Percentiles rank a stretch among this genome's conserved stretches.
Conservation (phyloP, 1,284 basidiomycete species). For the Xanthoconium separans region DNA sequence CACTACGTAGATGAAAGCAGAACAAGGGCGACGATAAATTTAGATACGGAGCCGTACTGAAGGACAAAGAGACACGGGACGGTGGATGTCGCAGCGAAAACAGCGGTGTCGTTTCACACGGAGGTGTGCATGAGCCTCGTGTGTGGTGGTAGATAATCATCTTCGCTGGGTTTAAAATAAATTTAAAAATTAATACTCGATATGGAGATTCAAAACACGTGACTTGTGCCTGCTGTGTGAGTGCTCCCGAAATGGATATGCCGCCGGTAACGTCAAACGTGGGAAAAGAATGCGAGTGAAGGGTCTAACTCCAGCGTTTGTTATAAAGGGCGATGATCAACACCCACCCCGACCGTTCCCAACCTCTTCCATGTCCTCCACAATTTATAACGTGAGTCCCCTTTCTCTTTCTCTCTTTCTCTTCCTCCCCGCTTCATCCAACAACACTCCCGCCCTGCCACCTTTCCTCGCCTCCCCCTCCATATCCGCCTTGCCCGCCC, state of each 20-base stretch:
- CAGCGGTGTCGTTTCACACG: slow-evolving; percentile 1
- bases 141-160: slow-evolving; percentile 18
- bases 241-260: slow-evolving; percentile 29
- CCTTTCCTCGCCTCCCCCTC: background rate
- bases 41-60: slow-evolving; percentile 10
- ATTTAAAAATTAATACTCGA: slow-evolving; percentile 20
- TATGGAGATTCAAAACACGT: slow-evolving; percentile 25
- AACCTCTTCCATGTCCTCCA: slow-evolving; percentile 43
- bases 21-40: background rate
- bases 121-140: slow-evolving; percentile 4
- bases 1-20: too few relatives aligned
- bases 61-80: background rate
- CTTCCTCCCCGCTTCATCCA: background rate
- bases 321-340: slow-evolving; percentile 42
- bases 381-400: slow-evolving; percentile 47
- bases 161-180: slow-evolving; percentile 22
- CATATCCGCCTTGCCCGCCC: slow-evolving; percentile 2
- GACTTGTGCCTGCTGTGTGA: slow-evolving; percentile 30
- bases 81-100: background rate
- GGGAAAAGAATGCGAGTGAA: slow-evolving; percentile 35
- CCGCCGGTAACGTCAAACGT: slow-evolving; percentile 37
- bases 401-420: background rate
- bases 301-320: slow-evolving; percentile 34
- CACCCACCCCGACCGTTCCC: slow-evolving; percentile 38
- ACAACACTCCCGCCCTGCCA: background rate